phyloP scores from a whole-genome alignment of 192 early-diverging fungal genomes.

The Coemansia sp. region DNA sequence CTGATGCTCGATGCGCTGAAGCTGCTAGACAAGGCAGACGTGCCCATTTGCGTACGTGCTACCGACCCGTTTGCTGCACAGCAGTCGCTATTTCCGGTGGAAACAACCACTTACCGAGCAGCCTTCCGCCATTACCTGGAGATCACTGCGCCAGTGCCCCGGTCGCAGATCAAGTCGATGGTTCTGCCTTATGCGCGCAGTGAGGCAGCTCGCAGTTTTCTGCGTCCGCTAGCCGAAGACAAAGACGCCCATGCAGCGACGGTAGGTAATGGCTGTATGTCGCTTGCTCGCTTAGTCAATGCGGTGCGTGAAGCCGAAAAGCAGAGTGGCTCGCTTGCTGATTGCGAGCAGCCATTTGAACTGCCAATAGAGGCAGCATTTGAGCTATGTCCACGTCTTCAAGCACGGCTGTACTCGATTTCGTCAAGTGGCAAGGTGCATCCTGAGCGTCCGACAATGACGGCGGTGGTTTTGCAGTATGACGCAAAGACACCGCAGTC shows the following conservation, averaged over 20 bases:
- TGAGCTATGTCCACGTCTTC: constrained; percentile 77
- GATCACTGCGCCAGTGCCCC: constrained; percentile 71
- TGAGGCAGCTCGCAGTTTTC: constrained; percentile 53
- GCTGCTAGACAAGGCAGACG: constrained; percentile 65
- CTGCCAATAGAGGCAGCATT: constrained; percentile 83
- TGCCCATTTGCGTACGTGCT: constrained; percentile 65
- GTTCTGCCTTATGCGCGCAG: constrained; percentile 61
- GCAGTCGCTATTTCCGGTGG: constrained; percentile 81
- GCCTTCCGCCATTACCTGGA: constrained; percentile 92
- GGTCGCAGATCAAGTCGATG: constrained; percentile 60
- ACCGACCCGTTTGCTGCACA: constrained; percentile 74
- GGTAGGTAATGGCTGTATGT: constrained; percentile 64
- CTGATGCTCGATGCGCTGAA: constrained; percentile 62
- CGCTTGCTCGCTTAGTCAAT: constrained; percentile 72
- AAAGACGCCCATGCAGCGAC: constrained; percentile 65
- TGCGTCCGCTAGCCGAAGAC: constrained; percentile 60
- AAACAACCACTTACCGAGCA: constrained; percentile 78
- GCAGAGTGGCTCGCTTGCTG: constrained; percentile 15
- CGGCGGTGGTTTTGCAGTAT: constrained; percentile 87
- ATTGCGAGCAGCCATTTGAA: constrained; percentile 36
- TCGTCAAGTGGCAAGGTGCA: constrained; percentile 82
- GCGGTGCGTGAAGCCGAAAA: constrained; percentile 58
- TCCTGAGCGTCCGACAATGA: constrained; percentile 76
- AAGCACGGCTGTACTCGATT: constrained; percentile 94
- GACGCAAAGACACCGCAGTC: constrained; percentile 24